phyloP scores from a whole-genome alignment of 2,329 filamentous ascomycete genomes.

The Aspergillus aculeatinus region DNA sequence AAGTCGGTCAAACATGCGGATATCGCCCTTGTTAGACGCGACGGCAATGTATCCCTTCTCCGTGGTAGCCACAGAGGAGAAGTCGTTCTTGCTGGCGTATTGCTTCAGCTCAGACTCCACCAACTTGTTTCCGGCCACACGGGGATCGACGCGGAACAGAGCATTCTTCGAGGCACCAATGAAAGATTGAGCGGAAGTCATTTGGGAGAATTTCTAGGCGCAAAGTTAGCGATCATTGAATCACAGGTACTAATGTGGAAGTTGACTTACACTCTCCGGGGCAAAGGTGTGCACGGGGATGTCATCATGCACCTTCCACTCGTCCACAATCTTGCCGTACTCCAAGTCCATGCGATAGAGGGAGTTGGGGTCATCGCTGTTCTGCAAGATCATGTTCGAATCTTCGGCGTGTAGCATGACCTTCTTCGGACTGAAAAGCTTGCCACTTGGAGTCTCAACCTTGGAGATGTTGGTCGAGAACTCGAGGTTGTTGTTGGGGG shows the following conservation, averaged over 20 bases:
- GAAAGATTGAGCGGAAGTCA: conserved; percentile 93
- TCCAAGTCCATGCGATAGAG: conserved; percentile 97
- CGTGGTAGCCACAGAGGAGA: conserved; percentile 89
- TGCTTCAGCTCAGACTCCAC: conserved; percentile 93
- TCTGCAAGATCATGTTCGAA: conserved; percentile 84
- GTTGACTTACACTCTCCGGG: conserved; percentile 68
- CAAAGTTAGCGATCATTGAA: conserved; percentile 26
- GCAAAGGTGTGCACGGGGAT: conserved; percentile 90
- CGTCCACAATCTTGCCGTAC: conserved; percentile 95
- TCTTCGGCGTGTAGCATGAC: conserved; percentile 95
- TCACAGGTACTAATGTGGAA: not conserved
- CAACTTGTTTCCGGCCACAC: conserved; percentile 84
- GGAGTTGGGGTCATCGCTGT: conserved; percentile 77
- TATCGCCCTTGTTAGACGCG: conserved; percentile 95
- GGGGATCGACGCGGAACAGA: conserved; percentile 89
- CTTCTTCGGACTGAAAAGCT: conserved; percentile 89
- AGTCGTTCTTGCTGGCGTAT: conserved; percentile 95
- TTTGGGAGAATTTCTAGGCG: conserved; percentile 84
- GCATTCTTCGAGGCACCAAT: conserved; percentile 90
- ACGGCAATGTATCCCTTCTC: conserved; percentile 97
- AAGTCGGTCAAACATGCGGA: conserved; percentile 91
- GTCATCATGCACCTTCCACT: conserved; percentile 97
- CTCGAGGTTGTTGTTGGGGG: conserved; percentile 83
- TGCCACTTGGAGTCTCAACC: conserved; percentile 82
- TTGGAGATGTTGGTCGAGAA: conserved; percentile 98